phyloP scores from a whole-genome alignment of 2,329 filamentous ascomycete species.

The Chaetothyriales sp. region DNA sequence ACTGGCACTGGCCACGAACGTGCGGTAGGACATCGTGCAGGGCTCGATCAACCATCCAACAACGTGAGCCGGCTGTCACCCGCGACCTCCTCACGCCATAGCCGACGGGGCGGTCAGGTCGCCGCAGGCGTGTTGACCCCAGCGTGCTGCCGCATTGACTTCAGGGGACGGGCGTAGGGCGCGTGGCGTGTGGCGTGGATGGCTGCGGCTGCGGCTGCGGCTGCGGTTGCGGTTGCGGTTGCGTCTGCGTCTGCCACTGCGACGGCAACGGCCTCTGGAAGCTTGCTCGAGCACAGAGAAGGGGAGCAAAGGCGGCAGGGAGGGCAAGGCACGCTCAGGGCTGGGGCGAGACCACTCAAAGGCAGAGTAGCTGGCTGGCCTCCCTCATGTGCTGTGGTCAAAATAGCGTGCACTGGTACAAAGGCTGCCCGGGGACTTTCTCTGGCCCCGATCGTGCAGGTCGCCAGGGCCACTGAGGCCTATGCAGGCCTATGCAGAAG shows the following conservation, averaged over 20 bases:
- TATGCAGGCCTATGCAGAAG: neutral
- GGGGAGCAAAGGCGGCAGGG: neutral
- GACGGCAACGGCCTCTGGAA: neutral
- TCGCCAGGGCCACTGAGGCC: neutral
- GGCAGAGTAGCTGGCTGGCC: neutral
- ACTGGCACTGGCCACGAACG: neutral
- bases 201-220: neutral
- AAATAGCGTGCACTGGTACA: neutral
- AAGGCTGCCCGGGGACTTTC: neutral
- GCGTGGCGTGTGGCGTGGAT: neutral
- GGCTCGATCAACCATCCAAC: neutral
- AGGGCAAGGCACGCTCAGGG: neutral
- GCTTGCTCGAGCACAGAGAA: neutral
- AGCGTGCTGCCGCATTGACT: neutral
- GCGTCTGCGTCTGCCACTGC: too few relatives aligned
- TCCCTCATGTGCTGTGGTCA: neutral
- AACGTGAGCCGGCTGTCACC: neutral
- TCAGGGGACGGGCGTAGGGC: neutral
- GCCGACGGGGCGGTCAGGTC: neutral
- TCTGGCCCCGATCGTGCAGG: neutral
- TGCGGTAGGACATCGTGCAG: neutral
- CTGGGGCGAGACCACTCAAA: neutral
- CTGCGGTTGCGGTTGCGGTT: too few relatives aligned
- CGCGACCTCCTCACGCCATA: neutral
- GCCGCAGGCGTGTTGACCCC: neutral